Percentiles rank a stretch among this genome's conserved stretches.
These are phyloP conservation scores for Epipyxis sp. DNA, from an alignment of 108 stramenopile genomes.

Conservation along the genomic window DNA sequence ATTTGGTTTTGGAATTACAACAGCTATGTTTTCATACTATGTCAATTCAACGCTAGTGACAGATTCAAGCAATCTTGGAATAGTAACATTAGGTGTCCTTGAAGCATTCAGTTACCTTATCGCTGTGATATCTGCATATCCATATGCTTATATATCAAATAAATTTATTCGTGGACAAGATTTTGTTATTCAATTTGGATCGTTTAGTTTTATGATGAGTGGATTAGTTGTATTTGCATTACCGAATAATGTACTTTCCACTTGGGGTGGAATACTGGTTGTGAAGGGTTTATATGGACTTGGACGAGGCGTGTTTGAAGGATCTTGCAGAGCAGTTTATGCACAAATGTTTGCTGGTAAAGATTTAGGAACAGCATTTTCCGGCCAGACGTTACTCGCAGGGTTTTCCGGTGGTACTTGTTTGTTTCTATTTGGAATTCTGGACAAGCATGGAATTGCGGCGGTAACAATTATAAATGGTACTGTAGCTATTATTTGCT, in stretches of 20 bases:
- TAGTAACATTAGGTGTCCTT: neutral
- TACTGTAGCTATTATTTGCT: neutral
- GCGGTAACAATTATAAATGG: neutral
- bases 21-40: constrained; percentile 16
- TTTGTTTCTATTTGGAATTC: constrained; percentile 10
- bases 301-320: constrained; percentile 14
- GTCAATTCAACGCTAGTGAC: neutral
- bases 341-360: neutral
- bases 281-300: constrained; percentile 14
- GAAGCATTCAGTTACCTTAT: constrained; percentile 3
- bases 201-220: neutral
- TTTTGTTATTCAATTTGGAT: constrained; percentile 11
- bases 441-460: neutral
- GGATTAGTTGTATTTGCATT: neutral
- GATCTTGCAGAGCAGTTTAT: constrained; percentile 9
- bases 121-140: neutral
- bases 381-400: constrained; percentile 5
- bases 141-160: constrained; percentile 9
- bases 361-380: neutral
- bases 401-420: constrained; percentile 19
- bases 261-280: neutral
- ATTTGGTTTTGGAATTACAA: constrained; percentile 16
- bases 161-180: neutral
- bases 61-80: neutral
- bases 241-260: neutral